Evolutionary conservation across 2,329 filamentous ascomycete genomes (phyloP).

Genomic region (Clonostachys rhizophaga): DNA sequence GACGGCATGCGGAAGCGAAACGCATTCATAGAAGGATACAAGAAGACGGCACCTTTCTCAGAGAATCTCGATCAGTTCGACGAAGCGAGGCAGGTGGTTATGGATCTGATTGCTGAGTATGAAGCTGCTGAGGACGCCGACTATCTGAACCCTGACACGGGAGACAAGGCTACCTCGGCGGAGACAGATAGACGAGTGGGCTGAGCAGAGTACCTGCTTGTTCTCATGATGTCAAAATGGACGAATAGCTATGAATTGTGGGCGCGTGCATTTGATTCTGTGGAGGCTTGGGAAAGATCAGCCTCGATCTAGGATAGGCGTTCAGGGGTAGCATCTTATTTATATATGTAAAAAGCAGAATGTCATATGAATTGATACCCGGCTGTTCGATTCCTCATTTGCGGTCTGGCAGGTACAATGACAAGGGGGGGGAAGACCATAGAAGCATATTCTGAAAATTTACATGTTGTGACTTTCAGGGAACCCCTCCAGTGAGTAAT

Average conservation of each 20-base stretch:
- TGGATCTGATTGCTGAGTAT: conserved; percentile 89
- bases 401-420: too few relatives aligned
- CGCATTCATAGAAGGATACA: conserved; percentile 94
- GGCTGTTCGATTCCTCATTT: too few relatives aligned
- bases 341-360: too few relatives aligned
- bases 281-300: too few relatives aligned
- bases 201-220: conserved; percentile 11
- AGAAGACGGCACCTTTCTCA: conserved; percentile 88
- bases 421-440: too few relatives aligned
- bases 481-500: too few relatives aligned
- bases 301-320: too few relatives aligned
- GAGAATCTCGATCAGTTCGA: conserved; percentile 94
- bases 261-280: too few relatives aligned
- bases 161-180: conserved; percentile 44
- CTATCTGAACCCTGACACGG: conserved; percentile 73
- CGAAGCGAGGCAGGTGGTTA: conserved; percentile 86
- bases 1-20: conserved; percentile 93
- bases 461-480: too few relatives aligned
- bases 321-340: too few relatives aligned
- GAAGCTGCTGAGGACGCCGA: conserved; percentile 89
- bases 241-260: neutral
- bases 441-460: too few relatives aligned
- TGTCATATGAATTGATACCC: too few relatives aligned
- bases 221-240: neutral
- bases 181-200: conserved; percentile 47